Percentiles rank a stretch among this genome's conserved stretches.
These are phyloP conservation scores for Ammopiptanthus mongolicus DNA, from an alignment of 306 rosid species.

Conservation along the genomic window DNA sequence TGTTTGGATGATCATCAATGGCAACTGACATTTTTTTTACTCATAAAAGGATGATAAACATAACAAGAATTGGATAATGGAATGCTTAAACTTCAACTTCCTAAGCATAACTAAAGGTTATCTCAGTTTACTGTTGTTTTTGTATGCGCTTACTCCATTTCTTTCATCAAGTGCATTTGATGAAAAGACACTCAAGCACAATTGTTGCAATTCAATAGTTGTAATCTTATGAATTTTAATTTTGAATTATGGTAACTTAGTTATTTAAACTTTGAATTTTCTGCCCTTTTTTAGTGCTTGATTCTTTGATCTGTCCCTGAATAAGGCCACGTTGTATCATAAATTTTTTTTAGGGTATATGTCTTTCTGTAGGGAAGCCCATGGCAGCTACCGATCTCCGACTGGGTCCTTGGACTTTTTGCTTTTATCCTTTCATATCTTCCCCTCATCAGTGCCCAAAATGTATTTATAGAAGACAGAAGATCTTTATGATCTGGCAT, in stretches of 20 bases:
- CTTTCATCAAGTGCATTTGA: background rate
- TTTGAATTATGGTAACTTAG: background rate
- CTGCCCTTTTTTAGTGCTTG: background rate
- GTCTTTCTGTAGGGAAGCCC: too few relatives aligned
- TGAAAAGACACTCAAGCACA: background rate
- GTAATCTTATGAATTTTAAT: background rate
- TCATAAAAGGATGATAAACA: background rate
- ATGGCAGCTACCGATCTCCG: too few relatives aligned
- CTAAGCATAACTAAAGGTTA: background rate
- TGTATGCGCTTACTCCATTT: background rate
- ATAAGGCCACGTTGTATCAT: background rate
- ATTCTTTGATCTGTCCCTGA: background rate
- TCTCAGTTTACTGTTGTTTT: background rate
- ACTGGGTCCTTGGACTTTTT: too few relatives aligned
- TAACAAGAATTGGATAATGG: background rate
- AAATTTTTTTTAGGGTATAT: too few relatives aligned
- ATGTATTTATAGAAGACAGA: too few relatives aligned
- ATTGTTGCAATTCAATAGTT: background rate
- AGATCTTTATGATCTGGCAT: background rate
- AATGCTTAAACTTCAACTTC: background rate
- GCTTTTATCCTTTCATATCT: too few relatives aligned
- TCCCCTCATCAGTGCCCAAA: too few relatives aligned
- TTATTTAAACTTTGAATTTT: background rate
- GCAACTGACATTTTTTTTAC: background rate
- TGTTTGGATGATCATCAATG: slow-evolving; percentile 6